phyloP scores from a whole-genome alignment of 2,329 filamentous ascomycete species.

The Dothiorella sarmentorum region DNA sequence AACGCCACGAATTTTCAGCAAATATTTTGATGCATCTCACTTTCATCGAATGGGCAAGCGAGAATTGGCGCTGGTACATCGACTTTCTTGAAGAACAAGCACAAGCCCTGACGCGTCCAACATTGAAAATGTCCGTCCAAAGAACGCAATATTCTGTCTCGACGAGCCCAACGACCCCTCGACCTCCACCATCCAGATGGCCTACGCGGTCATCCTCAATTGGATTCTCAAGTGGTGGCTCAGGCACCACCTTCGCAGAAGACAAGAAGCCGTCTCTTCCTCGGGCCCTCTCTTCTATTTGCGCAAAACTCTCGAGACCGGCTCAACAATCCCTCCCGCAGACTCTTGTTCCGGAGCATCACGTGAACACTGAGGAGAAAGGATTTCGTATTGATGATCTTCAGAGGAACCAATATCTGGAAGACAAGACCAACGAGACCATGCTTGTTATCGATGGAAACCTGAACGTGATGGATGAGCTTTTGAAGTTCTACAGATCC shows the following conservation, averaged over 20 bases:
- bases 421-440: constrained; percentile 39
- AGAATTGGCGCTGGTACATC: constrained; percentile 45
- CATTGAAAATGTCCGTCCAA: constrained; percentile 1
- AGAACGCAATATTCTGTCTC: no score
- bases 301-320: no score
- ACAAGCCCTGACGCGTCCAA: constrained; percentile 23
- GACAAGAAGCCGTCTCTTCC: no score
- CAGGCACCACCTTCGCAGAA: no score
- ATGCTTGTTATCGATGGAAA: constrained; percentile 33
- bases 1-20: no score
- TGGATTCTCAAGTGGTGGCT: no score
- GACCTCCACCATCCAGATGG: constrained; percentile 1
- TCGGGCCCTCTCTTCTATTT: no score
- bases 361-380: no score
- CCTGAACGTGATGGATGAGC: constrained; percentile 28
- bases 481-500: constrained; percentile 22
- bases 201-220: no score
- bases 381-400: constrained; percentile 32
- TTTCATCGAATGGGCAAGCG: constrained; percentile 35
- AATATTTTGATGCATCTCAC: constrained; percentile 39
- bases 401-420: constrained; percentile 33
- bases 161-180: no score
- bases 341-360: no score
- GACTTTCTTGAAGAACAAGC: constrained; percentile 35
- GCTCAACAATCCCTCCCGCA: no score